phyloP scores from a whole-genome alignment of 208 protist species.

The Endotrypanum monterogeii region DNA sequence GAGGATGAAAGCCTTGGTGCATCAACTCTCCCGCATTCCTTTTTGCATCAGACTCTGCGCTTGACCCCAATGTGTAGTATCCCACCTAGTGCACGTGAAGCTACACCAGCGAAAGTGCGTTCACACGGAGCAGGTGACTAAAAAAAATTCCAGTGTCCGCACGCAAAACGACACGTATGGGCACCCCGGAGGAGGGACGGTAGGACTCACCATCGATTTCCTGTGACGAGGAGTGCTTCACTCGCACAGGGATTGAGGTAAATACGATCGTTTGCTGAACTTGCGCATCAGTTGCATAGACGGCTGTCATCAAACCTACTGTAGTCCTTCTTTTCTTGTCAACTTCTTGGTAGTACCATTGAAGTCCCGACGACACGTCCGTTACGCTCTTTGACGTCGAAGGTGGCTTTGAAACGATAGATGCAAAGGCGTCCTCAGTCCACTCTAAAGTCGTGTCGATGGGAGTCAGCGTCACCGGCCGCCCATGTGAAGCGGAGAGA shows the following conservation, averaged over 20 bases:
- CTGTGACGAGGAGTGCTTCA: constrained; percentile 16
- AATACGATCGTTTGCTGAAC: constrained; percentile 9
- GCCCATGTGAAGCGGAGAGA: constrained; percentile 34
- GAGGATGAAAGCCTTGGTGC: too few species aligned
- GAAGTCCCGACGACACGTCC: constrained; percentile 14
- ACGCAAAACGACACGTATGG: constrained; percentile 43
- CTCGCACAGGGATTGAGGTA: constrained; percentile 39
- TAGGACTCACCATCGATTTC: constrained; percentile 25
- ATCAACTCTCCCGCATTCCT: not conserved
- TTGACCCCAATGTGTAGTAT: not conserved
- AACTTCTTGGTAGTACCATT: constrained; percentile 41
- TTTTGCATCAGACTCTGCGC: not conserved
- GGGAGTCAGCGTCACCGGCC: constrained; percentile 55
- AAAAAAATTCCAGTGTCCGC: constrained; percentile 40
- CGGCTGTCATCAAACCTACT: constrained; percentile 29
- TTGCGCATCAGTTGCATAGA: constrained; percentile 23
- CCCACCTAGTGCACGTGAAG: not conserved
- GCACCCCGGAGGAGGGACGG: constrained; percentile 17
- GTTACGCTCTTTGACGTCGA: constrained; percentile 24
- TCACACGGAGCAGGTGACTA: constrained; percentile 33
- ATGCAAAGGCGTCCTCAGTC: constrained; percentile 32
- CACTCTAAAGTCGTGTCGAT: constrained; percentile 49
- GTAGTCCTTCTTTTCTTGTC: constrained; percentile 23
- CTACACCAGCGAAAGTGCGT: constrained; percentile 19
- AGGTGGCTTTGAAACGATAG: constrained; percentile 24